Base-by-base conservation (phyloP, 2,329 filamentous ascomycete genomes). In the Hawksworthiomyces lignivorus region DNA sequence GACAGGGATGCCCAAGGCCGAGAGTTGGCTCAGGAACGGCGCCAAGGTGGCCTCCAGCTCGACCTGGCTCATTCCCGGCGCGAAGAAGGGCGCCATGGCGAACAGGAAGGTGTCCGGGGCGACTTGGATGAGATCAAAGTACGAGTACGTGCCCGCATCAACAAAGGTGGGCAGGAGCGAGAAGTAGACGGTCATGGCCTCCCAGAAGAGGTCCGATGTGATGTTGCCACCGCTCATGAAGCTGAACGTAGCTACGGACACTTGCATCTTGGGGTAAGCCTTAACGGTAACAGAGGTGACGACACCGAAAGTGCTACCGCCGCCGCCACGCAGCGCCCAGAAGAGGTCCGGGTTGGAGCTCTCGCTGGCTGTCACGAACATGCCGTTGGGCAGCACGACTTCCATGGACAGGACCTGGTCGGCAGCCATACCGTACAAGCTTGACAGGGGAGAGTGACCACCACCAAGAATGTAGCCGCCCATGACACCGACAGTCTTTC, bases 381-480 rank as follows among this genome's bases (percentile, higher is more conserved):
- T 49, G 12, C 72, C 71, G 44, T 64, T 61, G 10, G 68, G 61
- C 6, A 65, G 66, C 7, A 75, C 64, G 12, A 74, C 60, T 41
- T 75, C 62, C 45, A 70, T 58, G 22, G 63, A 58, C 14, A 75
- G 56, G 7, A 71, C 61, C 39, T 73, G 65, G 51, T 75, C 71
- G 7, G 67, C 61, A 3, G 60, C 71, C 54, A 75, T 65, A 47
- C 75, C 64, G 48, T 70, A 70, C 28, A 68, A 53, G 40, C 63
- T 62, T 10, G 67, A 67, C 40, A 80, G 51, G 3, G 72, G 72
- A 10, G 67, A 70, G 54, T 79, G 72, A 0, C 75, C 75, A 32
- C 72, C 75, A 11, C 71, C 73, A 30, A 67, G 52, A 10, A 62
- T 58, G 50, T 64, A 70, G 5, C 68, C 67, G 20, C 71, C 72